Base-by-base conservation (phyloP, 2,329 filamentous ascomycete species). In the Penicillium sclerotigenum region DNA sequence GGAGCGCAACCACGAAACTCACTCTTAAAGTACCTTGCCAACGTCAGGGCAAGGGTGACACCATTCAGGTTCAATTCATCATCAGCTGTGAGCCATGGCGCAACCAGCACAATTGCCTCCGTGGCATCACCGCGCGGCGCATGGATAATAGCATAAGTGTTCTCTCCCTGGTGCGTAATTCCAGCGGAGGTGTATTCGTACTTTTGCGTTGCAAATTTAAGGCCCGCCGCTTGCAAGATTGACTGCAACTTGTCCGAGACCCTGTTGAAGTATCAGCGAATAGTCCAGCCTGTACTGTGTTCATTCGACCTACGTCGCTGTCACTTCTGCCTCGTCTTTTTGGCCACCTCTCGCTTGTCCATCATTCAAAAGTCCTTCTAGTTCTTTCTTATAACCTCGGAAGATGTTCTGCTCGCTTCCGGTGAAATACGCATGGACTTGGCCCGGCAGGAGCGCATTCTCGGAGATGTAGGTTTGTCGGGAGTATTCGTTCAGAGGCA, bases 351-450 rank as follows among this genome's bases (percentile, higher is more conserved):
- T 78, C n/a, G 63, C 58, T 9, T 50, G 55, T 2, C 59, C 60
- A 40, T 65, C 61, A 18, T 64, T 56, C 28, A 74, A 47, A 69
- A 67, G 69, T 9, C 77, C 80, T 64, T 89, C 85, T 48, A 96
- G 80, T 76, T 97, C 94, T 69, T 90, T 87, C 68, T 88, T 86
- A 73, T 95, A 97, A 8, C 91, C 94, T 45, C 91, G 84, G 69
- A 97, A 92, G 62, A 97, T 85, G 73, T 97, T 89, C 78, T 97
- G 92, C 72, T 99, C 94, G 73, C 91, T 96, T 18, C 94, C 94
- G 7, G 90, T 87, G 71, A 99, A 99, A 75, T 99, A 99, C 1
- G 94, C 96, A 76, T 97, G 93, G 9, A 97, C 94, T 75, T 99
- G 94, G 2, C 92, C 94, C 0, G 94, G 94, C 14, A 99, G 80